These are phyloP conservation scores for Poa pratensis DNA, from an alignment of 176 grass and related monocot species.

Conservation along the genomic window DNA sequence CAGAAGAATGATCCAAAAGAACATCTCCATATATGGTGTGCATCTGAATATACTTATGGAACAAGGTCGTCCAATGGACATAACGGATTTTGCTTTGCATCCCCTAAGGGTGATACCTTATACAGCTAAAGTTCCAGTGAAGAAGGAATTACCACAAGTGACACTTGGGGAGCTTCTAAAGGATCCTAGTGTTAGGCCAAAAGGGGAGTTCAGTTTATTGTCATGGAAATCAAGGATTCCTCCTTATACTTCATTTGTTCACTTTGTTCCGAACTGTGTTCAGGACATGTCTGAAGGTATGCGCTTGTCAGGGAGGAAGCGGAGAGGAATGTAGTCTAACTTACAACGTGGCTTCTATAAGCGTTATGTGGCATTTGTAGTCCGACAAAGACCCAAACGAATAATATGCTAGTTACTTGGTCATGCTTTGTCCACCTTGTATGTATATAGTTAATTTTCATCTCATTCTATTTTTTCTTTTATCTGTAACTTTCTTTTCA, in stretches of 20 bases:
- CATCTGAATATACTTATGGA: not conserved
- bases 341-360: not conserved
- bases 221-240: not conserved
- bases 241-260: not conserved
- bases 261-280: not conserved
- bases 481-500: not conserved
- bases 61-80: not conserved
- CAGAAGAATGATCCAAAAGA: not conserved
- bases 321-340: not conserved
- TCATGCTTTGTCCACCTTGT: not conserved
- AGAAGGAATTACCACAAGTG: slow-evolving; percentile 1
- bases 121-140: not conserved
- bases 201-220: not conserved
- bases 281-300: not conserved
- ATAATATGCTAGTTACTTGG: no score
- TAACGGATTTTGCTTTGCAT: no score
- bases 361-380: not conserved
- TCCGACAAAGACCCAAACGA: no score
- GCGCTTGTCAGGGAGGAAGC: not conserved
- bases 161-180: not conserved
- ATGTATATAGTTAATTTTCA: not conserved
- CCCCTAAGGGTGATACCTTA: not conserved
- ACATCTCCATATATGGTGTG: slow-evolving; percentile 9
- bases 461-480: not conserved
- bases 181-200: not conserved